Base-by-base conservation (phyloP, 805 yeast genomes). In the Ogataea pini region DNA sequence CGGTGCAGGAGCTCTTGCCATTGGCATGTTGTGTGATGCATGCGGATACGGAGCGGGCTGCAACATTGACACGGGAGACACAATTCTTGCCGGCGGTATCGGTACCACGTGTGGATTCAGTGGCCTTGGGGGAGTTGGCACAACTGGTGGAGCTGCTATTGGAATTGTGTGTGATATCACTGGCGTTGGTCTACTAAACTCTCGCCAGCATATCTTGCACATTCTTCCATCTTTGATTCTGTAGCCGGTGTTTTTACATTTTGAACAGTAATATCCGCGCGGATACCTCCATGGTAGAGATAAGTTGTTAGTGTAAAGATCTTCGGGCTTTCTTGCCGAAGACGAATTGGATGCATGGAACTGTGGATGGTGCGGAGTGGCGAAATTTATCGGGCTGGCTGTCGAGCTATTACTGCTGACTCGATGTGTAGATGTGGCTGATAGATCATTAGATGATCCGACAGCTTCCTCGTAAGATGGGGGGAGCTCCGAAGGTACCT, bases 161-260 rank as follows among this genome's bases (percentile, higher is more conserved):
- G 14, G 31, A 6, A 10, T 5, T 28, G 14, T 13, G 10, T 6
- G 4, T 28, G 31, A 10, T 28, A 28, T 13, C 31, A 34, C 19
- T 14, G 51, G 42, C 25, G 47, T 45, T 6, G 42, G 42, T 18
- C 25, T 39, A 16, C 83, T 83, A 62, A 83, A 88, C 42, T 63
- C 58, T 19, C 73, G 76, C 83, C 88, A 89, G 64, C 96, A 89
- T 36, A 75, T 75, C 55, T 79, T 77, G 61, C 96, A 89, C 5
- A 80, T 69, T 41, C 68, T 71, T n/a, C 85, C 86, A 56, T 80
- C 82, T 60, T 78, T 82, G 19, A 67, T 37, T 58, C 78, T 75
- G 60, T 72, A 73, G 2, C 96, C 96, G 0, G 91, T 85, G 61
- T 89, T 89, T 47, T 75, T 71, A 68, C 96, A 89, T 58, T 83